Base-by-base conservation (phyloP, 495 filamentous ascomycete species). In the Penicillium flavigenum region DNA sequence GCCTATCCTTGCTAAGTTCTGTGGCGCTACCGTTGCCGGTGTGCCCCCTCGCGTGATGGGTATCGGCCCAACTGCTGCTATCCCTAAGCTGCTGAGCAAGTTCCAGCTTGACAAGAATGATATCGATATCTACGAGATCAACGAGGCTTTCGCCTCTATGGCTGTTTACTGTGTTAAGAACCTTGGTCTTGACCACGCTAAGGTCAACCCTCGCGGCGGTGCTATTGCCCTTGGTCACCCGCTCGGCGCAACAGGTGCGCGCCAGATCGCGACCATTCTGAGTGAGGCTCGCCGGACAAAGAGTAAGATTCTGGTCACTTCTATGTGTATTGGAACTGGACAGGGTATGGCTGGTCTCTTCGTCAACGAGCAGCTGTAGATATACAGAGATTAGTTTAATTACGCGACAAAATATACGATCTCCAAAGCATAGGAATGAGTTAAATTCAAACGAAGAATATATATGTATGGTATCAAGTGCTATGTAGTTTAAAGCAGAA, bases 131-230 rank as follows among this genome's bases (percentile, higher is more conserved):
- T 83, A 90, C 61, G 94, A 98, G 81, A 76, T 98, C 66, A 98
- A 98, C 74, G 94, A 98, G 82, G 94, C 94, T 2, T 98, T 98
- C 62, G 94, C 93, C 26, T 91, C 86, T 29, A 98, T 98, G 93
- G 92, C 90, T 1, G 91, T 96, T 3, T 98, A 96, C 80, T 96
- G 91, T 76, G 69, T 88, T 19, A 79, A 93, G 55, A 84, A 79
- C 54, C 81, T 97, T 32, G 85, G 85, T 36, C 74, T 97, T 44
- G 89, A 94, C 60, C 84, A 81, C 58, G 75, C 82, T 65, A 97
- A 96, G 83, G 83, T 98, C 76, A 98, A 97, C 79, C 86, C 89
- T 14, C 79, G 91, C 44, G 90, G 90, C 51, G 90, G 90, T 59
- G 90, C 90, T 52, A 85, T 86, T 71, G 90, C 90, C 7, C 74